Base-by-base conservation (phyloP, 352 stramenopile genomes). In the Phytophthora rubi region DNA sequence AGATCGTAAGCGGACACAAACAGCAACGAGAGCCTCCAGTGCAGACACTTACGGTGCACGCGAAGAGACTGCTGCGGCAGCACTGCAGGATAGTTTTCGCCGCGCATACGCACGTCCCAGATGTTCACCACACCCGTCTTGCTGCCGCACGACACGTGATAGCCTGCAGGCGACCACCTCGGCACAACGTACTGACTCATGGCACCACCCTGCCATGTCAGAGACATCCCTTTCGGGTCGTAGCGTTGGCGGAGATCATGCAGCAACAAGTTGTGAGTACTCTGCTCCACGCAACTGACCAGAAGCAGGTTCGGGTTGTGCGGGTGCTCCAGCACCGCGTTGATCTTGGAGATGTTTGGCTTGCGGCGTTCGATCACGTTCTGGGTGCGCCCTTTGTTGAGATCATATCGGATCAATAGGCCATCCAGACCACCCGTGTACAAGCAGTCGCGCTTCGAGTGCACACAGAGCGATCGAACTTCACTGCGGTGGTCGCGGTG, bases 181-280 rank as follows among this genome's bases (percentile, higher is more conserved):
- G 89, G 89, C 51, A 94, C 86, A 35, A 95, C 89, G 57, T 94
- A 94, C 74, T 94, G 86, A 69, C 87, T 96, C 79, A 90, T 94
- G 4, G 83, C 80, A 16, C 80, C 57, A 53, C 90, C 83, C 39
- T 83, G 74, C 81, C 77, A 90, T 28, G 81, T 79, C 9, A 96
- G 73, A n/a, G 80, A 88, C 82, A 94, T 92, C 12, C 74, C 77
- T 3, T 73, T 62, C 6, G 63, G 35, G 3, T 82, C 76, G 28
- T 89, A 82, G 13, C 73, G 79, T 62, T 91, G 70, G 39, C 89
- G 82, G 30, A 94, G 66, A 55, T 96, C 89, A 65, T 93, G 80
- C 45, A 96, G 66, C 57, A 95, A 33, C 44, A 96, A 55, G 35
- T 81, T 92, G 56, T 96, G 86, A 45, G 82, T 78, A 32, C 32